phyloP scores from a whole-genome alignment of 2,329 filamentous ascomycete genomes.

The Sclerotinia sclerotiorum region DNA sequence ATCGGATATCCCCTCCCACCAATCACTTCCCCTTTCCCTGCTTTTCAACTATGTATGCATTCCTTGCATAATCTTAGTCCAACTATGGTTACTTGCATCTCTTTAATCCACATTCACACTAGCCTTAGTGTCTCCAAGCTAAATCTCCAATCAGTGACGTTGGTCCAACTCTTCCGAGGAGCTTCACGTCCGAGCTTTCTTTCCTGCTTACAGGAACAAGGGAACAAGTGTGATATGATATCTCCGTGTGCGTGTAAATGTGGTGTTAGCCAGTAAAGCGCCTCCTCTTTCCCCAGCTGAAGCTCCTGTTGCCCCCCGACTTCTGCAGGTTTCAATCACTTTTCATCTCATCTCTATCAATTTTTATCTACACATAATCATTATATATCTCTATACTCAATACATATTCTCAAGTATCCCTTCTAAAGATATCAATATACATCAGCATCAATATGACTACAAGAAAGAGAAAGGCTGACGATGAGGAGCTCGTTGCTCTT shows the following conservation, averaged over 20 bases:
- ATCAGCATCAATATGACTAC: constrained; percentile 27
- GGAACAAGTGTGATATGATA: constrained; percentile 13
- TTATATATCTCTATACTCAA: neutral
- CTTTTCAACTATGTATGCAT: constrained; percentile 4
- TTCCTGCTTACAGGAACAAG: constrained; percentile 18
- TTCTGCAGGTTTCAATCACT: neutral
- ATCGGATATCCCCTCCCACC: neutral
- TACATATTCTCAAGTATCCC: neutral
- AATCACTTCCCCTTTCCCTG: neutral
- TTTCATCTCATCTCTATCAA: constrained; percentile 9
- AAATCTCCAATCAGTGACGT: constrained; percentile 12
- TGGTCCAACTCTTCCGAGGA: constrained; percentile 1
- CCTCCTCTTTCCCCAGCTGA: constrained; percentile 8
- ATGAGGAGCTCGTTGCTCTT: constrained; percentile 39
- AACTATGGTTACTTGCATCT: constrained; percentile 15
- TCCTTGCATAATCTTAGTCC: constrained; percentile 20
- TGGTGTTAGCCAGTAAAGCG: constrained; percentile 16
- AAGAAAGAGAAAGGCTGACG: constrained; percentile 36
- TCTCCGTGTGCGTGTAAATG: neutral
- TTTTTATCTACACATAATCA: neutral
- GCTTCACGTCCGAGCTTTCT: constrained; percentile 14
- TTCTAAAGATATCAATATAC: neutral
- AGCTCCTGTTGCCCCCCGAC: neutral
- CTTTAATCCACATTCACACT: neutral
- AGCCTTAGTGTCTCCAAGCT: neutral